Conservation (phyloP, 768 basidiomycete genomes). For the Suillus occidentalis region DNA sequence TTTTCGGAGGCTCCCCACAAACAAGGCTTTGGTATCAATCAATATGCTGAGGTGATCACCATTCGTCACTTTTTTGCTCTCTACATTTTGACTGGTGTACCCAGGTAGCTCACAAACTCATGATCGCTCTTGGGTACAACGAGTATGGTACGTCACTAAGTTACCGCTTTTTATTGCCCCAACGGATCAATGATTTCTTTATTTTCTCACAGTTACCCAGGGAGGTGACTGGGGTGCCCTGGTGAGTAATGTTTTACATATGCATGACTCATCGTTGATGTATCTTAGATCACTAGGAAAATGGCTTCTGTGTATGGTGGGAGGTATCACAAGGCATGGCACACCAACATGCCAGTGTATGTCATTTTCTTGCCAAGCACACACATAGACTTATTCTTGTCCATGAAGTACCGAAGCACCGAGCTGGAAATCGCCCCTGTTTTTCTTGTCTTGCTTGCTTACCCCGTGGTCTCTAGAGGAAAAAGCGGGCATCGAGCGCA, state of each 20-base stretch:
- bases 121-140: constrained; percentile 40
- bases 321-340: constrained; percentile 50
- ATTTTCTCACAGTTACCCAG: constrained; percentile 38
- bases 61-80: neutral
- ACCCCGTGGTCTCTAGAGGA: constrained; percentile 30
- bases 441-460: constrained; percentile 27
- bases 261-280: neutral
- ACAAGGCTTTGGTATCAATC: constrained; percentile 45
- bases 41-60: constrained; percentile 52
- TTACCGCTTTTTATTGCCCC: neutral
- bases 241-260: constrained; percentile 26
- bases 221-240: constrained; percentile 48
- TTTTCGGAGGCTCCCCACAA: constrained; percentile 59
- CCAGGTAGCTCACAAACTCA: constrained; percentile 48
- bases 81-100: constrained; percentile 9
- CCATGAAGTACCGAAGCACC: constrained; percentile 25
- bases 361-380: neutral
- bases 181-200: neutral
- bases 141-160: constrained; percentile 6
- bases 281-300: constrained; percentile 33
- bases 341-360: constrained; percentile 47
- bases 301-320: constrained; percentile 38
- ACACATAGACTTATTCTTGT: neutral
- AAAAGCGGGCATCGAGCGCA: constrained; percentile 21
- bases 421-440: constrained; percentile 25